Conservation (phyloP, 495 filamentous ascomycete species). For the Entonaema liquescens region DNA sequence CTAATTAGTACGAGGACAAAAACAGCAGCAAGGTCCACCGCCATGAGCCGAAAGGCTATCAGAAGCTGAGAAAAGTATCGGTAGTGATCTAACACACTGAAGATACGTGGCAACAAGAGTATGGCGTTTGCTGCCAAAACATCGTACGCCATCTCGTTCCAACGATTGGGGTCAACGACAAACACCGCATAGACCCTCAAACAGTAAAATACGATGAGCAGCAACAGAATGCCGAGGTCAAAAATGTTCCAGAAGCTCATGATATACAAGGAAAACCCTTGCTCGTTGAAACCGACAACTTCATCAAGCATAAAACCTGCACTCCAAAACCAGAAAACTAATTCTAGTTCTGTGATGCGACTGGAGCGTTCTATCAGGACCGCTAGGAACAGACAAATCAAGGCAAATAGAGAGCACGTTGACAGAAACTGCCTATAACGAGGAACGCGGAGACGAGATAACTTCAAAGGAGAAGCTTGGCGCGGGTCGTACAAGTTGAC, state of each 20-base stretch:
- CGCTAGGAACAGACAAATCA: slow-evolving; percentile 83
- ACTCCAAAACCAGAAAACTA: slow-evolving; percentile 96
- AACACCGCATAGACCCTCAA: slow-evolving; percentile 87
- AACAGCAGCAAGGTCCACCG: slow-evolving; percentile 83
- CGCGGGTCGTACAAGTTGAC: slow-evolving; percentile 90
- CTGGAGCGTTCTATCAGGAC: slow-evolving; percentile 74
- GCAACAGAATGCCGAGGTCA: slow-evolving; percentile 85
- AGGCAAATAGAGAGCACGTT: slow-evolving; percentile 79
- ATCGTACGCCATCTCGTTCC: slow-evolving; percentile 87
- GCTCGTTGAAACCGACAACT: slow-evolving; percentile 89
- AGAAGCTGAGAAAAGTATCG: slow-evolving; percentile 93
- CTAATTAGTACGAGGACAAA: slow-evolving; percentile 82
- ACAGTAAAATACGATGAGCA: slow-evolving; percentile 87
- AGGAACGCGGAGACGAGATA: slow-evolving; percentile 87
- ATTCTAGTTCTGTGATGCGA: slow-evolving; percentile 79
- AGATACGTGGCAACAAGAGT: slow-evolving; percentile 86
- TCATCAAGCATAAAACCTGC: slow-evolving; percentile 97
- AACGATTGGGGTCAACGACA: slow-evolving; percentile 71
- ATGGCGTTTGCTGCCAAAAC: slow-evolving; percentile 88
- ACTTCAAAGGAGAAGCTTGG: slow-evolving; percentile 88
- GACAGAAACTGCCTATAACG: slow-evolving; percentile 89
- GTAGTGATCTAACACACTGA: slow-evolving; percentile 91
- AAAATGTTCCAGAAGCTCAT: slow-evolving; percentile 98
- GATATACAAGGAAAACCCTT: slow-evolving; percentile 92
- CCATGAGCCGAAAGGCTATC: slow-evolving; percentile 93